Evolutionary conservation across 192 early-diverging fungal genomes (phyloP), one percentile per base, ranked within the genome.

Genomic region (Diversispora epigaea): DNA sequence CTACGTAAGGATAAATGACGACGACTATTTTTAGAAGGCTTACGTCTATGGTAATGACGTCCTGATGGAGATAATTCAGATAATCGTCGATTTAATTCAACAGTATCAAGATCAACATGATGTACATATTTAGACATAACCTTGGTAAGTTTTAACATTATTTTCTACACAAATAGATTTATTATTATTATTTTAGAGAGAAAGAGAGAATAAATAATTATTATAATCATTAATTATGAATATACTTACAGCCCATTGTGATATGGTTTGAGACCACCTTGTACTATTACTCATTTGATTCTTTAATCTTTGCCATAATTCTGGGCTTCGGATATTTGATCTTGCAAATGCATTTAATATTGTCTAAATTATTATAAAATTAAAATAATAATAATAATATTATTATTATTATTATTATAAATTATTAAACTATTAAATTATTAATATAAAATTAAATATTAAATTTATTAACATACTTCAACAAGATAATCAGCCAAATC

Each of bases 231-330:
- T 3, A 71, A 63, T 40, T 32, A 43, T n/a, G 1, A 58, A 22
- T 44, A 50, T 64, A 8, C 85, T 82, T 83, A 92, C 91, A 64
- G 82, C 82, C 91, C 91, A 94, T 61, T 92, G 89, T 15, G 76
- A 71, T 15, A 91, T 77, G 25, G 82, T 80, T 71, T 91, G 90
- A 10, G 78, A 80, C 86, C 86, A 92, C 4, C 83, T 68, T 4
- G 84, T 78, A 77, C 84, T 80, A n/a, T 74, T 72, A 11, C 77
- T 64, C 62, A 93, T 71, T 0, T 79, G 76, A 15, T 82, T 79
- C 64, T 81, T 77, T 21, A 94, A 68, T 10, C 76, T 79, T 45
- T 79, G 68, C 94, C 94, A 95, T 45, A 86, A 76, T 0, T 78
- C 81, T 3, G 81, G 74, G n/a, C 84, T 70, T 2, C 71, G 71